Evolutionary conservation across 352 stramenopile species (phyloP).

Genomic region (Pythium phragmitis): DNA sequence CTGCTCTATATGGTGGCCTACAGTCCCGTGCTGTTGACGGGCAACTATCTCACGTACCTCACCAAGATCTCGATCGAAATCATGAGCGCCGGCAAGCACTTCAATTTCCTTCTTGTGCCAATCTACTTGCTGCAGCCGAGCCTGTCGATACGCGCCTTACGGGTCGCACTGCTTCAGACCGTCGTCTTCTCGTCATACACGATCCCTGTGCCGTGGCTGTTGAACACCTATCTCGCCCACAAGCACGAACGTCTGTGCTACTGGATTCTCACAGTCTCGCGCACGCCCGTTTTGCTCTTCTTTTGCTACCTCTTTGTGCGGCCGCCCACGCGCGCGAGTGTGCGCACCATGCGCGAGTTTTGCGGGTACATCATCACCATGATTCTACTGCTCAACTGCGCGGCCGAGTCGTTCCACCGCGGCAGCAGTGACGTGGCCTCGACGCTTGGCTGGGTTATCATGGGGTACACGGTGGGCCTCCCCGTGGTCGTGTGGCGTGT

Average conservation of each 20-base stretch:
- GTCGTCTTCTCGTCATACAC: conserved; percentile 35
- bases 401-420: conserved; percentile 15
- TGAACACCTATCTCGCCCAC: conserved; percentile 15
- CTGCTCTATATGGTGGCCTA: conserved; percentile 38
- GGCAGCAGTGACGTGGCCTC: conserved; percentile 6
- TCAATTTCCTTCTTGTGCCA: conserved; percentile 44
- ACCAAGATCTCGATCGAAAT: conserved; percentile 26
- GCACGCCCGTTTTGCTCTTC: neutral
- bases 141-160: conserved; percentile 42
- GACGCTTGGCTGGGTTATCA: conserved; percentile 21
- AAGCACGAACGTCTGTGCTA: conserved; percentile 13
- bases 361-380: conserved; percentile 14
- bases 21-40: conserved; percentile 27
- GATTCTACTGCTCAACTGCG: conserved; percentile 5
- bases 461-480: conserved; percentile 22
- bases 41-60: conserved; percentile 28
- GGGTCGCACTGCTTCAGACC: conserved; percentile 33
- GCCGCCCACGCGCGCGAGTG: conserved; percentile 10
- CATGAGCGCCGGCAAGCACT: conserved; percentile 44
- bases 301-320: conserved; percentile 13
- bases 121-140: conserved; percentile 59
- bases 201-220: conserved; percentile 23
- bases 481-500: conserved; percentile 31
- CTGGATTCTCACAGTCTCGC: neutral
- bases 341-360: conserved; percentile 3